Evolutionary conservation across 331 rosid species (phyloP), one percentile per base, ranked within the genome.

Genomic region (Erythrophleum ivorense): DNA sequence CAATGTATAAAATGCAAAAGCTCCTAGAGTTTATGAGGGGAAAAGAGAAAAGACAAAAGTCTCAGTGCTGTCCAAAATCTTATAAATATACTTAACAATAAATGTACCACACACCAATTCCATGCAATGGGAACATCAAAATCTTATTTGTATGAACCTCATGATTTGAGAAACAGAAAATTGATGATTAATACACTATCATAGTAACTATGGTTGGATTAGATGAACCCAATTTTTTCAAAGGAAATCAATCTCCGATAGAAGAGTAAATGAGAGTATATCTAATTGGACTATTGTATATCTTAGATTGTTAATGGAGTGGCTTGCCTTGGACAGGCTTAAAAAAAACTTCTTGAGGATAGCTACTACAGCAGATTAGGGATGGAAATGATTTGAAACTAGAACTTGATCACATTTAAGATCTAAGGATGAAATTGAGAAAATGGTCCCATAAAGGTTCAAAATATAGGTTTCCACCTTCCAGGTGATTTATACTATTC

Each of bases 91-190:
- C n/a, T 38, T 62, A 18, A 69, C 18, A 76, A 13, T 3, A 48
- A 13, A 71, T 49, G 14, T 2, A 49, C 34, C 43, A 71, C 21
- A 24, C 3, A 49, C 3, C 9, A 34, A 46, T 33, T 71, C 24
- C 76, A 49, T 12, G 38, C 13, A 24, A 78, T 72, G 77, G 78
- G 70, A 57, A 62, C 69, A 75, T 70, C 63, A 68, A 85, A 73
- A 45, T 78, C 78, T 52, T 67, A 74, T 75, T 48, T 36, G 31
- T 73, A 59, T 41, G 50, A 67, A 59, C 53, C 33, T 69, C 70
- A 45, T 41, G 60, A 21, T 34, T 59, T 41, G 77, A 58, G 65
- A 81, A 78, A 73, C 29, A 50, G 57, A 43, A 68, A 81, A 81
- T 19, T 67, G 50, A 31, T 52, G 13, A 50, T 73, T 13, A 24